Base-by-base conservation (phyloP, 1,284 basidiomycete species). In the Retiboletus flavoniger region DNA sequence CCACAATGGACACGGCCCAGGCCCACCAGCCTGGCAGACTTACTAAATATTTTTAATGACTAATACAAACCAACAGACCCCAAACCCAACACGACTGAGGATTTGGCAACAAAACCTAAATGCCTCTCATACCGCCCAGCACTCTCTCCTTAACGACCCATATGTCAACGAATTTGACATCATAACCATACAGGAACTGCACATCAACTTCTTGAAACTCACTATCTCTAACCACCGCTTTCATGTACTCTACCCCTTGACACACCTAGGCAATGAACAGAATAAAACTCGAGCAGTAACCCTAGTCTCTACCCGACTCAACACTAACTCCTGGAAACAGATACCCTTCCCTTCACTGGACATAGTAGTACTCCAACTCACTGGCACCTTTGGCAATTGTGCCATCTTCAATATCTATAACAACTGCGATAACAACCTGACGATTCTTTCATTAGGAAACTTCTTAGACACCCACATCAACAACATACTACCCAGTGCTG, bases 401-500 rank as follows among this genome's bases (percentile, higher is more conserved):
- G 50, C 24, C 0, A 6, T 56, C 4, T 1, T 47, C 29, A 56
- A 56, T 6, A 39, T 56, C 0, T 56, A 56, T 16, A 56, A 56
- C 7, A 29, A 42, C 3, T 13, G 53, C 3, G 47, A 32, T 7
- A 17, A 45, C 14, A 9, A 29, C 26, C n/a, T 7, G 7, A 40
- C 3, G 10, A 2, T 32, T 13, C 13, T 14, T 3, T 11, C 31
- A 2, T 1, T 50, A 21, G 32, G 41, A 3, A 7, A 29, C 3
- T 29, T 26, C n/a, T 5, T 45, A 0, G n/a, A 48, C 0, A 2
- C 4, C 0, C 1, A 31, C 2, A 36, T 28, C 5, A 4, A 16
- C 2, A 0, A 1, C 2, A 9, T 51, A 10, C 8, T 16, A 3
- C 36, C 34, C 0, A 4, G 9, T 0, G 3, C 19, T 3, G 11